phyloP scores from a whole-genome alignment of 768 basidiomycete genomes.

The Mycena crocata region DNA sequence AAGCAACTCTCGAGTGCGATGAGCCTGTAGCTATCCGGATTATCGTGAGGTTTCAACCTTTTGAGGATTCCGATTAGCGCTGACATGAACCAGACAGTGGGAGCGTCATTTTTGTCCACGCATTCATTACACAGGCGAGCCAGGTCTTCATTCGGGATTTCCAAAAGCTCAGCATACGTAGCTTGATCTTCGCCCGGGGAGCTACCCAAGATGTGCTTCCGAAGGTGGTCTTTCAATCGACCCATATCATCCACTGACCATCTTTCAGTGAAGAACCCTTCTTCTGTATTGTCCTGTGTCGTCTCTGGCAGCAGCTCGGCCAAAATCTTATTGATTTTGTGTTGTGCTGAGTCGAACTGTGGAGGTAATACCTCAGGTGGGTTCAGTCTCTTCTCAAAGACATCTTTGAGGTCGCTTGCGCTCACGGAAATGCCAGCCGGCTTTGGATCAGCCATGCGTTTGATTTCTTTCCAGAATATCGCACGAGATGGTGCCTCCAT shows the following conservation, averaged over 20 bases:
- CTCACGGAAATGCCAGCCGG: slow-evolving; percentile 2
- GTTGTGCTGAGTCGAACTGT: slow-evolving; percentile 1
- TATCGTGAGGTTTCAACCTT: not conserved
- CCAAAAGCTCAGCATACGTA: not conserved
- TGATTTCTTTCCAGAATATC: slow-evolving; percentile 12
- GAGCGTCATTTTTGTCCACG: too few relatives aligned
- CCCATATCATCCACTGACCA: not conserved
- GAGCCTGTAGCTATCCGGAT: not conserved
- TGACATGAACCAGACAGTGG: not conserved
- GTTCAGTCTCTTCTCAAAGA: too few relatives aligned
- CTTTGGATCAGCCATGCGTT: slow-evolving; percentile 7
- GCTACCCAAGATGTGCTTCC: too few relatives aligned
- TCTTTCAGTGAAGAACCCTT: not conserved
- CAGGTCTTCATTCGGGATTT: slow-evolving; percentile 1
- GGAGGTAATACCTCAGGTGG: not conserved
- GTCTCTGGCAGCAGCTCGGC: not conserved
- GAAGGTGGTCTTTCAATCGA: too few relatives aligned
- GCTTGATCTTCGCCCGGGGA: not conserved
- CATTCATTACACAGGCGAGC: not conserved
- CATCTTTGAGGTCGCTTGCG: not conserved
- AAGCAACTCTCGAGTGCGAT: too few relatives aligned
- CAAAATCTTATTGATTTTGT: not conserved
- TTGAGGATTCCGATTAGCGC: not conserved
- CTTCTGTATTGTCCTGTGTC: not conserved
- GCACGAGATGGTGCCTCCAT: slow-evolving; percentile 4